Evolutionary conservation across 768 basidiomycete species (phyloP), one percentile per base, ranked within the genome.

Genomic region (Suillus occidentalis): DNA sequence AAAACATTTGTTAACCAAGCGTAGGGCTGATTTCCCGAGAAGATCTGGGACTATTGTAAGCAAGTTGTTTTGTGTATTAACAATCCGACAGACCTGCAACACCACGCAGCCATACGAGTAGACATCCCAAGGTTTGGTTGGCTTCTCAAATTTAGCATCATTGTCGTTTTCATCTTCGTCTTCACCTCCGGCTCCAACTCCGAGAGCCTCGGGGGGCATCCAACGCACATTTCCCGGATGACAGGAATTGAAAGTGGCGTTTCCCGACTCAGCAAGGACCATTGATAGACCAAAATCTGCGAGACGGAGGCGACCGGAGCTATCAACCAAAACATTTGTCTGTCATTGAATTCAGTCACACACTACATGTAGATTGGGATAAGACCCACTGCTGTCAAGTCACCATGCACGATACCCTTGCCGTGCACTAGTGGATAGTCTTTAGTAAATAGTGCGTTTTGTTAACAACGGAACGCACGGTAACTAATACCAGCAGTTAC

Each of bases 301-400:
- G 18, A 81, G 69, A 61, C 72, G 74, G 0, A 79, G 76, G 50
- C 70, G 69, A 31, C 73, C 73, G 3, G 72, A 65, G n/a, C 59
- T 58, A 56, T 79, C 71, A 58, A 81, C 74, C 25, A 81, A 69
- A 4, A 81, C 68, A 64, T 80, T 80, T 0, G 70, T 72, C 79
- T 80, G 52, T 52, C 12, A 22, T 57, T 22, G 36, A 65, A 18
- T 60, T 67, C 25, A 65, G 39, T 43, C 12, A 50, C 14, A 13
- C 9, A 58, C 4, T 40, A 18, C 40, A 53, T 28, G 36, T 43
- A 2, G 47, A 57, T 18, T 8, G 22, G 3, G 6, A 31, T 14
- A 5, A 37, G 45, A 70, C 72, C 56, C 59, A 82, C 82, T n/a
- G 79, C 82, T 64, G 80, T 81, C 37, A 84, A 72, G 59, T 84